Percentiles rank a stretch among this genome's conserved stretches.
phyloP scores from a whole-genome alignment of 2,329 filamentous ascomycete species.

The Tolypocladium inflatum region DNA sequence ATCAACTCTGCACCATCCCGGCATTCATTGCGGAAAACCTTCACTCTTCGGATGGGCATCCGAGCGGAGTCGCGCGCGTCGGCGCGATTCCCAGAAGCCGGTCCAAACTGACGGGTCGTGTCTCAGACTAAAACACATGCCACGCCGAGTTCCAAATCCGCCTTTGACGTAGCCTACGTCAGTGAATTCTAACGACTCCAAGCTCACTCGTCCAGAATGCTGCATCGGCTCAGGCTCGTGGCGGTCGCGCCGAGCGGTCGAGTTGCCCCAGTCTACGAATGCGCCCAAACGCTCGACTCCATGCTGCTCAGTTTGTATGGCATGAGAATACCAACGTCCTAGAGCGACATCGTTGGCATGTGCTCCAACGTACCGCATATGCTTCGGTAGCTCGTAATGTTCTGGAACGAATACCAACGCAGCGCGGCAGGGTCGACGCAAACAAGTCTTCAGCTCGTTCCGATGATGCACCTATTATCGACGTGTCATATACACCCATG shows the following conservation, averaged over 20 bases:
- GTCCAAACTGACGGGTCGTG: background rate
- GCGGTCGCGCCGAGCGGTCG: background rate
- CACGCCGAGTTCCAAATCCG: background rate
- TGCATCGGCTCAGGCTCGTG: background rate
- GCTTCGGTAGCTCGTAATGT: background rate
- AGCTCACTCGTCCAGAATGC: background rate
- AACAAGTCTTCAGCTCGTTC: background rate
- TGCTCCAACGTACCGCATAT: background rate
- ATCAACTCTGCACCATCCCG: background rate
- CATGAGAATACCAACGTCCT: background rate
- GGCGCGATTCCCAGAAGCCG: background rate
- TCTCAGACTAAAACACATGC: background rate
- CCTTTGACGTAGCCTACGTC: background rate
- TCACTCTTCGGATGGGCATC: background rate
- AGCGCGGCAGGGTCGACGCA: background rate
- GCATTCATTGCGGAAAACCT: background rate
- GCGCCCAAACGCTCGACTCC: background rate
- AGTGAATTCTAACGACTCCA: background rate
- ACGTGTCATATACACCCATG: background rate
- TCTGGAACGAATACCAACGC: background rate
- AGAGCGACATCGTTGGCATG: background rate
- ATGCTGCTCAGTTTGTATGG: background rate
- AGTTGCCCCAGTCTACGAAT: background rate
- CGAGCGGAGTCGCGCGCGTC: background rate
- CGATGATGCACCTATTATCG: no score